A percentile compares a stretch with the other conserved stretches of the same genome.
phyloP scores from a whole-genome alignment of 169 alveolate genomes.

The Cryptosporidium ubiquitum region DNA sequence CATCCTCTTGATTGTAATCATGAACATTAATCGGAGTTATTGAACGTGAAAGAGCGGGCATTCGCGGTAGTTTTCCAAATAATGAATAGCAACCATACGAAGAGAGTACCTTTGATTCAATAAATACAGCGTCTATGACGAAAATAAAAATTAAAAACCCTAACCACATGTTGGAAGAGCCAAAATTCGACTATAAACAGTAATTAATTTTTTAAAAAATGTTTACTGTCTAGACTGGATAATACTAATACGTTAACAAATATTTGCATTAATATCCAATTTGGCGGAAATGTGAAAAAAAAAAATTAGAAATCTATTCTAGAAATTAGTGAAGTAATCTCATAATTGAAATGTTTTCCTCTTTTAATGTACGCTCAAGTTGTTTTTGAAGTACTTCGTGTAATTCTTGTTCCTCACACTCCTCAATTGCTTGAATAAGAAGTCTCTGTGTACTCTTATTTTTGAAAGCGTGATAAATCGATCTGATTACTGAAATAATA shows the following conservation, averaged over 20 bases:
- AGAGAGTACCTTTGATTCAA: constrained; percentile 17
- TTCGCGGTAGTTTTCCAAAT: neutral
- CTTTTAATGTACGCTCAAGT: constrained; percentile 24
- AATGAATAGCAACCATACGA: constrained; percentile 58
- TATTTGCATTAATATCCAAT: neutral
- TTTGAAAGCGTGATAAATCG: constrained; percentile 37
- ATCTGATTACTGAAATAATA: constrained; percentile 27
- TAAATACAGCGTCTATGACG: neutral
- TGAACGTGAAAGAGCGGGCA: constrained; percentile 10
- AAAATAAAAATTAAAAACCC: neutral
- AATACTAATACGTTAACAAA: neutral
- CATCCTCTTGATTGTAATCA: constrained; percentile 3
- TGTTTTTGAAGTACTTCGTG: constrained; percentile 19
- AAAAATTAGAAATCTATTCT: neutral
- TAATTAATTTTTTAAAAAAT: neutral
- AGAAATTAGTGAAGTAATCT: constrained; percentile 18
- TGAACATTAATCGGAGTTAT: constrained; percentile 21
- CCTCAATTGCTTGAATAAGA: constrained; percentile 39
- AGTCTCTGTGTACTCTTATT: constrained; percentile 58
- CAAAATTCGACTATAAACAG: neutral
- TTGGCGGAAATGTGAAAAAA: constrained; percentile 17
- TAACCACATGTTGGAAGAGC: neutral
- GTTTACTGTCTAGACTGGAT: constrained; percentile 12
- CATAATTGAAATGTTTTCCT: neutral
- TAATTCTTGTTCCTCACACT: constrained; percentile 14